Percentiles rank a stretch among this genome's conserved stretches.
phyloP scores from a whole-genome alignment of 1,139 yeast species.

The Hyphopichia burtonii region DNA sequence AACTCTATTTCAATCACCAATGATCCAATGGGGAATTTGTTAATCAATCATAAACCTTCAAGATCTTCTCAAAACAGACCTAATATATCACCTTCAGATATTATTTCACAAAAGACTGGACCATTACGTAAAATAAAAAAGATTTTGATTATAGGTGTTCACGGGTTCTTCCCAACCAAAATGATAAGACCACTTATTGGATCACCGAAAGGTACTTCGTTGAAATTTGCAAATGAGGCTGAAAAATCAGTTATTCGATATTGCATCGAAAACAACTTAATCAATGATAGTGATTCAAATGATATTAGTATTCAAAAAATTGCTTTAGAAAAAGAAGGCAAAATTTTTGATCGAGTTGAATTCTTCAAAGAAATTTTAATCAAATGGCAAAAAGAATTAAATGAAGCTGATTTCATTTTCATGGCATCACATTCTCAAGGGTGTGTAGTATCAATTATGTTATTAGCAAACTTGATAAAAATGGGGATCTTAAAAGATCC shows the following conservation, averaged over 20 bases:
- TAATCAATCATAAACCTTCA: slow-evolving; percentile 30
- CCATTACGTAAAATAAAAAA: slow-evolving; percentile 41
- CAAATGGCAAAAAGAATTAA: slow-evolving; percentile 70
- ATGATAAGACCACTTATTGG: slow-evolving; percentile 85
- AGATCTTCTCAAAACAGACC: slow-evolving; percentile 5
- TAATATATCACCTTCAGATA: slow-evolving; percentile 17
- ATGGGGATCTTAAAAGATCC: slow-evolving; percentile 60
- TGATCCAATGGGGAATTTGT: slow-evolving; percentile 46
- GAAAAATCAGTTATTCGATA: slow-evolving; percentile 74
- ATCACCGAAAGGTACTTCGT: slow-evolving; percentile 90
- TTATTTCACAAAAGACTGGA: slow-evolving; percentile 30
- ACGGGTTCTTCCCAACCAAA: slow-evolving; percentile 90
- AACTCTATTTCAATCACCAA: slow-evolving; percentile 40
- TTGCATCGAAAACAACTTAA: slow-evolving; percentile 56
- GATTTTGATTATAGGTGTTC: slow-evolving; percentile 85
- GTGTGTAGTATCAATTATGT: slow-evolving; percentile 82
- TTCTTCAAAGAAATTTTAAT: slow-evolving; percentile 70
- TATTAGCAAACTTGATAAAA: slow-evolving; percentile 69
- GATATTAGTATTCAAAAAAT: slow-evolving; percentile 76
- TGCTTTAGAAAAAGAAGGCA: slow-evolving; percentile 92
- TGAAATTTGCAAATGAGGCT: slow-evolving; percentile 83
- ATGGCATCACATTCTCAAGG: slow-evolving; percentile 97
- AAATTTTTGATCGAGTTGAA: slow-evolving; percentile 79
- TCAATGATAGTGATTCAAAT: slow-evolving; percentile 34
- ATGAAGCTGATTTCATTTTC: slow-evolving; percentile 78